Conservation (phyloP, 2,329 filamentous ascomycete species). For the Paecilomyces fulvus region DNA sequence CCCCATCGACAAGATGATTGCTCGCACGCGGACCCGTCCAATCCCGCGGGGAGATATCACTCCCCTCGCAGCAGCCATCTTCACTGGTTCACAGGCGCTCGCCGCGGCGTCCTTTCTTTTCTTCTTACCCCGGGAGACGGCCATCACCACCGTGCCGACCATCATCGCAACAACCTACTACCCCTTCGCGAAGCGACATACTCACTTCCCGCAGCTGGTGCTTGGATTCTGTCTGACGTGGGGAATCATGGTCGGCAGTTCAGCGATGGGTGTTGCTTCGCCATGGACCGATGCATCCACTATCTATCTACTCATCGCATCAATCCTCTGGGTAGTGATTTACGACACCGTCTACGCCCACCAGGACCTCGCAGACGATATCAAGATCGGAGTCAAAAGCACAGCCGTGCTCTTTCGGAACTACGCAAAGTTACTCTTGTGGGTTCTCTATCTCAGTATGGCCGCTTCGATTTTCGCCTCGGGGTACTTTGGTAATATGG, state of each 20-base stretch:
- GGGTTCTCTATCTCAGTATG: background rate
- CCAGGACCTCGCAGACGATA: conserved; percentile 28
- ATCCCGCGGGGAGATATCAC: conserved; percentile 72
- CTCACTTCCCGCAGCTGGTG: conserved; percentile 78
- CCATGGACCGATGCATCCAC: background rate
- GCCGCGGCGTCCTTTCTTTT: conserved; percentile 29
- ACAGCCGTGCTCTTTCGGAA: conserved; percentile 15
- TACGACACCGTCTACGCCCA: conserved; percentile 31
- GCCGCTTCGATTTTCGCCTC: background rate
- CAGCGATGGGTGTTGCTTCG: background rate
- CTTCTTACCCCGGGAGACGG: conserved; percentile 33
- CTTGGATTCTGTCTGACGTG: conserved; percentile 81
- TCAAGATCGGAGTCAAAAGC: conserved; percentile 27
- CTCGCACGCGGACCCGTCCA: conserved; percentile 66
- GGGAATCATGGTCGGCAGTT: conserved; percentile 48
- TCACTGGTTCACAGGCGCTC: conserved; percentile 56
- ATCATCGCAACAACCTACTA: conserved; percentile 37
- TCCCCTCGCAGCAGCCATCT: conserved; percentile 62
- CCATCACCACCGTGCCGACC: no score
- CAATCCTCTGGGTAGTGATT: conserved; percentile 11
- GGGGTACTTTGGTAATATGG: no score
- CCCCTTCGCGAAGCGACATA: conserved; percentile 74
- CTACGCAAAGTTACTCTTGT: background rate
- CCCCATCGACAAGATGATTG: conserved; percentile 73
- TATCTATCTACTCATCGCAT: conserved; percentile 3